phyloP scores from a whole-genome alignment of 257 asterid species.

The Anisodus tanguticus region DNA sequence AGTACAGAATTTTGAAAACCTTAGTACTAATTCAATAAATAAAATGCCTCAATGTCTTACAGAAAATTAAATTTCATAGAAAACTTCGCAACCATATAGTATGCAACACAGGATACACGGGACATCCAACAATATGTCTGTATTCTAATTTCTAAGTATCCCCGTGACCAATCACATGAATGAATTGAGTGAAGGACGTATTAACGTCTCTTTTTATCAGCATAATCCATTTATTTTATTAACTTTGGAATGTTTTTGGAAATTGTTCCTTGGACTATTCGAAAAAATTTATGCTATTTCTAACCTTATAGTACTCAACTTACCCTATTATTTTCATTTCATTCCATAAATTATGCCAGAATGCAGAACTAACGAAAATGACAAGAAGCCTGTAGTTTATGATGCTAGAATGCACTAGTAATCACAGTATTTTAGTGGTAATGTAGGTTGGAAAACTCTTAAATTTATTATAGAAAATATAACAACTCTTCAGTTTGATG shows the following conservation, averaged over 20 bases:
- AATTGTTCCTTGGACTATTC: background rate
- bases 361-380: background rate
- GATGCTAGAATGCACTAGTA: background rate
- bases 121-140: background rate
- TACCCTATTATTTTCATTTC: background rate
- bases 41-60: background rate
- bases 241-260: conserved; percentile 1
- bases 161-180: conserved; percentile 22
- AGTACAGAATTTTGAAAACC: background rate
- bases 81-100: background rate
- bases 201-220: background rate
- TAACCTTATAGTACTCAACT: background rate
- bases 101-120: background rate
- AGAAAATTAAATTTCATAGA: background rate
- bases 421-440: conserved; percentile 1
- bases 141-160: background rate
- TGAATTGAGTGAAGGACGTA: background rate
- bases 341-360: background rate
- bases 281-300: background rate
- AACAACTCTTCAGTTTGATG: background rate
- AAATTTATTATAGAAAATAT: background rate
- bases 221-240: background rate
- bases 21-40: background rate
- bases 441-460: background rate
- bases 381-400: conserved; percentile 12